A percentile compares a stretch with the other conserved stretches of the same genome.
Evolutionary conservation across 83 land plant species (phyloP).

Genomic region (Larix sibirica): DNA sequence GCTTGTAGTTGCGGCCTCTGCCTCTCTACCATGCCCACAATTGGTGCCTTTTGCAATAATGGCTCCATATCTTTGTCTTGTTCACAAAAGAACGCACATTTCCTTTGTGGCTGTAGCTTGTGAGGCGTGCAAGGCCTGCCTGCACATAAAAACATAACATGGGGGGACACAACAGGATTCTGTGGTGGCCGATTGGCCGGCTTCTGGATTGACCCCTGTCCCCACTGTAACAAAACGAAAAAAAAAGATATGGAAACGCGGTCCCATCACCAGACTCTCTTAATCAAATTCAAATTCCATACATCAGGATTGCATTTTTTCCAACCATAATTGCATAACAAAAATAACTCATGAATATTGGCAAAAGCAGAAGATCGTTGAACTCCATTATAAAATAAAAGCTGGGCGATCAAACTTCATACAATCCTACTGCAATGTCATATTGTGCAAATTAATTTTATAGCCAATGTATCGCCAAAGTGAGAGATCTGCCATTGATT

Average conservation of each 20-base stretch:
- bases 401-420: neutral
- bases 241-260: no score
- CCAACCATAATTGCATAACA: no score
- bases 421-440: neutral
- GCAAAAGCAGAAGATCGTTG: neutral
- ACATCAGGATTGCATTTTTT: neutral
- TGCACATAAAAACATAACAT: no score
- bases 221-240: neutral
- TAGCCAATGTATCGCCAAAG: neutral
- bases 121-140: no score
- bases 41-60: slow-evolving; percentile 6
- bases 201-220: slow-evolving; percentile 6
- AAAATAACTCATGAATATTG: neutral
- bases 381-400: neutral
- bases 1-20: no score
- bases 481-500: slow-evolving; percentile 7
- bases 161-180: neutral
- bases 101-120: neutral
- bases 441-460: no score
- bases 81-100: neutral
- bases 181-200: neutral
- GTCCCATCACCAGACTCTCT: neutral
- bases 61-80: slow-evolving; percentile 11
- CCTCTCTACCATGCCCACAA: neutral
- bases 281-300: neutral